Percentiles rank a stretch among this genome's conserved stretches.
Evolutionary conservation across 2,329 filamentous ascomycete species (phyloP).

Genomic region (Fusarium coffeatum): DNA sequence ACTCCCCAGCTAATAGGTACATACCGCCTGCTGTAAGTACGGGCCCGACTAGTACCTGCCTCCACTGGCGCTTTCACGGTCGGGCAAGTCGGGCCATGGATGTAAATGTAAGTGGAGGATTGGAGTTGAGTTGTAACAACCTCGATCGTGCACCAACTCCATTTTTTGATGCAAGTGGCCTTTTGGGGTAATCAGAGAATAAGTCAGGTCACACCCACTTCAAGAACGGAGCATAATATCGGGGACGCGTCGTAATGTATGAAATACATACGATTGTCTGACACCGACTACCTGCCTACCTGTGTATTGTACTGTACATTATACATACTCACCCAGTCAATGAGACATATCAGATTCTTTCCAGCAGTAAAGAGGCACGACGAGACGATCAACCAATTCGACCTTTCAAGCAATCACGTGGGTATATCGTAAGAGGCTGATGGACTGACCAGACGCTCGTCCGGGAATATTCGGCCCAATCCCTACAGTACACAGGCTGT

Average conservation of each 20-base stretch:
- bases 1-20: background rate
- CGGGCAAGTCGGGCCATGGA: background rate
- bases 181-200: slow-evolving; percentile 15
- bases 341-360: slow-evolving; percentile 15
- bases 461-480: background rate
- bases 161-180: slow-evolving; percentile 27
- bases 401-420: slow-evolving; percentile 43
- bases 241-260: slow-evolving; percentile 7
- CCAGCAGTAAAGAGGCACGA: slow-evolving; percentile 22
- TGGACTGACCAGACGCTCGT: slow-evolving; percentile 22
- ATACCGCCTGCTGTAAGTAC: background rate
- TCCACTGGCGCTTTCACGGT: background rate
- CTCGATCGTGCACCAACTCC: slow-evolving; percentile 20
- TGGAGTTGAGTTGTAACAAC: slow-evolving; percentile 9
- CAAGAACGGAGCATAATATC: background rate
- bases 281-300: background rate
- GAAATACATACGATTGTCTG: slow-evolving; percentile 1
- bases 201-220: slow-evolving; percentile 17
- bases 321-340: background rate
- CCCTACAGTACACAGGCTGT: slow-evolving; percentile 6
- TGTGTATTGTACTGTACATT: background rate
- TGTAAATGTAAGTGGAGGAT: slow-evolving; percentile 4
- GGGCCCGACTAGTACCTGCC: background rate
- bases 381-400: slow-evolving; percentile 11
- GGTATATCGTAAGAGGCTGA: slow-evolving; percentile 25